phyloP scores from a whole-genome alignment of 2,329 filamentous ascomycete species.

The Epicoccum sorghinum region DNA sequence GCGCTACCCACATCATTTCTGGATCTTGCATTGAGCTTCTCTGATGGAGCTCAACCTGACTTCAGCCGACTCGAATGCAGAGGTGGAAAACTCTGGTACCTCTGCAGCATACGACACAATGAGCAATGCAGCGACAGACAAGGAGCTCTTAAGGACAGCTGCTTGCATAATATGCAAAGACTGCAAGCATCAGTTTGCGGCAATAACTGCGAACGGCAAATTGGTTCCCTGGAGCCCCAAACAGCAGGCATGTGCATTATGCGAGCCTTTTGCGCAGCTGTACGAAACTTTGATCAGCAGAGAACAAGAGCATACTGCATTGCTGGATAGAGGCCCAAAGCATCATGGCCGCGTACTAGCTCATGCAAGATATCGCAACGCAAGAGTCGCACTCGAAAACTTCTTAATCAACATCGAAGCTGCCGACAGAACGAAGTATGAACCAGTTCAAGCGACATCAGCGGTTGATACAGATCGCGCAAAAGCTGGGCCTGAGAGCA shows the following conservation, averaged over 20 bases:
- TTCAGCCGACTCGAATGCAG: no score
- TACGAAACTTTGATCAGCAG: not conserved
- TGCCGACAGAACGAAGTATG: not conserved
- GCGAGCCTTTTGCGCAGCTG: constrained; percentile 8
- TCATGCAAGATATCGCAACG: not conserved
- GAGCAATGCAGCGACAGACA: not conserved
- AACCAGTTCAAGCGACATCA: not conserved
- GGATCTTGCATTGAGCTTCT: not conserved
- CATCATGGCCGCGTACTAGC: constrained; percentile 8
- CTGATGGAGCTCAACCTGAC: not conserved
- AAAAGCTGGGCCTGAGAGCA: not conserved
- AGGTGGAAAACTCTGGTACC: not conserved
- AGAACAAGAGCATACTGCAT: constrained; percentile 4
- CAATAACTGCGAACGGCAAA: not conserved
- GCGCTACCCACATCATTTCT: not conserved
- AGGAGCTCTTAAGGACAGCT: not conserved
- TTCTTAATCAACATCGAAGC: constrained; percentile 32
- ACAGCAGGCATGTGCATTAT: not conserved
- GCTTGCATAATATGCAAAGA: constrained; percentile 6
- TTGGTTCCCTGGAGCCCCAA: not conserved
- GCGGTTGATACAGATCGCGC: not conserved
- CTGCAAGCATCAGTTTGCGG: constrained; percentile 4
- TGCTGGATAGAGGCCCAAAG: constrained; percentile 10
- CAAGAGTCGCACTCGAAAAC: constrained; percentile 28
- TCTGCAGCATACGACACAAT: not conserved